Base-by-base conservation (phyloP, 2,329 filamentous ascomycete species). In the Aspergillus sp. region DNA sequence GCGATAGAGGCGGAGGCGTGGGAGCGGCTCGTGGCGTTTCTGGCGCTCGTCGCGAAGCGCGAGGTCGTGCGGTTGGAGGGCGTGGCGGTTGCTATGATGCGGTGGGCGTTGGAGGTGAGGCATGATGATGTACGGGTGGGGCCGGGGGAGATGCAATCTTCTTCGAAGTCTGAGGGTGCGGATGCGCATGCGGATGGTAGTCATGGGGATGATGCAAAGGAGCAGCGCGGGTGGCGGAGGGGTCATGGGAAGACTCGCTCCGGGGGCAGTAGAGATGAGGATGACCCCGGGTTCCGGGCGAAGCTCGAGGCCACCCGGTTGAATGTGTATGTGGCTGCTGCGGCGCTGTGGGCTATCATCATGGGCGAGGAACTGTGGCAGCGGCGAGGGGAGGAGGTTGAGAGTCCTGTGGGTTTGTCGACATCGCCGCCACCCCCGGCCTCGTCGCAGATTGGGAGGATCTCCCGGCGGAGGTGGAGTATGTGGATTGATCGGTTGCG, bases 331-430 rank as follows among this genome's bases (percentile, higher is more conserved):
- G 38, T 59, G 9, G 48, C 56, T 1, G 52, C 48, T 1, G 58
- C 57, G 13, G 50, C 53, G 2, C 44, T 60, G 9, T 60, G 58
- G 58, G 45, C 52, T 14, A 41, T 62, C n/a, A 49, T 64, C 17
- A 62, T 61, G 52, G 61, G 61, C 1, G 60, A 64, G 45, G 57
- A 61, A 11, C 17, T 64, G 17, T 64, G 55, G 50, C 50, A 50
- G 43, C 42, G 53, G 9, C 50, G 45, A 11, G 32, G 47, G 2
- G 50, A 49, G n/a, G 43, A 44, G 25, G 43, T 31, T 5, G 49
- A 52, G 19, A 44, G 17, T 1, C 43, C 44, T 6, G 48, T 54
- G 5, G 52, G 52, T 1, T 23, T 54, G 6, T 47, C 52, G 20
- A 20, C 47, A 25, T 20, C 47, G 11, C 38, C 40, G 19, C 25